Evolutionary conservation across 208 protist genomes (phyloP), one percentile per base, ranked within the genome.

Genomic region (Trypanosoma brucei): DNA sequence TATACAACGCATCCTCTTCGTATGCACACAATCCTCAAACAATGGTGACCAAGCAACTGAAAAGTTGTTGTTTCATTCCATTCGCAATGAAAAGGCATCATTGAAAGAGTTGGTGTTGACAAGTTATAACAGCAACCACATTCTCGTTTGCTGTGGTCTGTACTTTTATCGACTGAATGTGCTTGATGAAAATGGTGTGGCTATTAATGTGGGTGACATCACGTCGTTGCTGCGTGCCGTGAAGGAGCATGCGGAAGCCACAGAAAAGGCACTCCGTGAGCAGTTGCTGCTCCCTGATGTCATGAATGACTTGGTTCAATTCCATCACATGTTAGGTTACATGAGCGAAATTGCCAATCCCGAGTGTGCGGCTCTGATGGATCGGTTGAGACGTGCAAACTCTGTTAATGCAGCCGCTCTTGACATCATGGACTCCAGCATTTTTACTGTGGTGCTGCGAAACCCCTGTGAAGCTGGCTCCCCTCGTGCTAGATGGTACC

Each of bases 121-220:
- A 22, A 72, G 65, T 57, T 72, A 72, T 45, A 66, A 65, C 36
- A 60, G 67, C 49, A 57, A 65, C 1, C 85, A 94, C 69, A 71
- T 94, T 39, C 84, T 81, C 42, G 85, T 94, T 6, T 94, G 88
- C 60, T 80, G 78, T 48, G 85, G 84, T 0, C 48, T 59, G 34
- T 76, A 75, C 45, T 94, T 83, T 72, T 94, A 94, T 72, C 71
- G 68, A 39, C 55, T 94, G 35, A 56, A 63, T 14, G 81, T 92
- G 5, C 62, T 92, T 3, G 78, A 92, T 61, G 8, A 34, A 40
- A 53, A 66, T 49, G 64, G 59, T n/a, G 30, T 49, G 11, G 44
- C 75, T 6, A 35, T 61, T 14, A 49, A 36, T 48, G 30, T 9
- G 38, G 38, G 40, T 9, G 49, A 33, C 1, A 62, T 78, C 36